Conservation (phyloP, 176 grass and related monocot species). For the Ensete glaucum region DNA sequence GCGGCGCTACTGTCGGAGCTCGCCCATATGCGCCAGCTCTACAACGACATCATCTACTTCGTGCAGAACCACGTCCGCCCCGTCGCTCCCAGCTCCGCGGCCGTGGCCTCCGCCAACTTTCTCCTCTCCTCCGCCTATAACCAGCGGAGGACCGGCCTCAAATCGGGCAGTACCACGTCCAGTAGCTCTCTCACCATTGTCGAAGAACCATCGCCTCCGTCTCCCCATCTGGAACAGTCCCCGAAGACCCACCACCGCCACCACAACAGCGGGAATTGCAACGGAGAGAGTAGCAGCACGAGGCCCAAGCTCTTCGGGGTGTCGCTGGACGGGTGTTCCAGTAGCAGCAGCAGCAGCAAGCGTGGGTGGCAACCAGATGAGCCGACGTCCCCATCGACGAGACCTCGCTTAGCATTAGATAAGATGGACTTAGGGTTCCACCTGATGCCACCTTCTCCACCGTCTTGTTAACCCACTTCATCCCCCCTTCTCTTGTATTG, state of each 20-base stretch:
- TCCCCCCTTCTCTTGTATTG: not conserved
- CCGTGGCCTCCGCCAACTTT: slow-evolving; percentile 19
- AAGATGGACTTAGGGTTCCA: not conserved
- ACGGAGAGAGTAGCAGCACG: slow-evolving; percentile 12
- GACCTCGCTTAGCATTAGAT: not conserved
- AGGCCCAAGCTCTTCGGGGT: slow-evolving; percentile 18
- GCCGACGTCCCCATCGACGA: slow-evolving; percentile 12
- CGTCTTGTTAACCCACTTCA: not conserved
- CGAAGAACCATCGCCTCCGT: slow-evolving; percentile 12
- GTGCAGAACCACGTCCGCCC: slow-evolving; percentile 27
- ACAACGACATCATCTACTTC: slow-evolving; percentile 29
- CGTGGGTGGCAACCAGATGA: not conserved
- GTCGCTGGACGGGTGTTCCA: not conserved
- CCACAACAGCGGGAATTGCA: not conserved
- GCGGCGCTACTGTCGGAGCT: slow-evolving; percentile 22
- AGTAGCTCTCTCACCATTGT: slow-evolving; percentile 23
- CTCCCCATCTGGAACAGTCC: not conserved
- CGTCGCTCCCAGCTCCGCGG: slow-evolving; percentile 15
- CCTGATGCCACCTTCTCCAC: not conserved
- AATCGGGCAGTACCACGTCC: slow-evolving; percentile 25
- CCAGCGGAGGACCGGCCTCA: not conserved
- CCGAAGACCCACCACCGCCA: not conserved
- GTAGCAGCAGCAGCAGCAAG: not conserved
- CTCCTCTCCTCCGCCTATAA: slow-evolving; percentile 35
- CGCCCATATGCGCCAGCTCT: slow-evolving; percentile 21